Conservation (phyloP, 2,329 filamentous ascomycete genomes). For the Calonectria hawksworthii region DNA sequence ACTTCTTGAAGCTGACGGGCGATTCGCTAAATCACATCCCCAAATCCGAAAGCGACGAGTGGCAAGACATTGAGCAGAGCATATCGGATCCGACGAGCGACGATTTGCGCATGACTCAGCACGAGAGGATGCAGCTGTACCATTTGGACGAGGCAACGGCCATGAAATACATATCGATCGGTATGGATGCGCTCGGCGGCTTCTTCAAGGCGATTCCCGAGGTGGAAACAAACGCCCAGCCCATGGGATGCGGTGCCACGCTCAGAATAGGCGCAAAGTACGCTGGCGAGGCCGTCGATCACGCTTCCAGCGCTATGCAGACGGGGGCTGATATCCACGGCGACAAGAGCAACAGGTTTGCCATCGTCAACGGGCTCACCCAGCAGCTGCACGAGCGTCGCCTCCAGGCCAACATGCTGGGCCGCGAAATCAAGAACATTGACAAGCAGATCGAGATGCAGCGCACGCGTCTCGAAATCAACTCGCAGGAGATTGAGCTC, state of each 20-base stretch:
- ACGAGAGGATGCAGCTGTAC: not conserved
- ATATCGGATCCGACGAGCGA: not conserved
- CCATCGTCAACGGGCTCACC: not conserved
- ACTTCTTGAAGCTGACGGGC: not conserved
- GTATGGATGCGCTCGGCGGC: not conserved
- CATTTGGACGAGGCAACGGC: not conserved
- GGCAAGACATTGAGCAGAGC: not conserved
- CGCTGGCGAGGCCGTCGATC: not conserved
- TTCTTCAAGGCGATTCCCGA: not conserved
- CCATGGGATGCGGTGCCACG: not conserved
- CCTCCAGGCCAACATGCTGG: conserved; percentile 19
- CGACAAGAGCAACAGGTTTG: not conserved
- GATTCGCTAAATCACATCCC: not conserved
- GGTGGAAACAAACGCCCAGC: not conserved
- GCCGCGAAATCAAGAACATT: conserved; percentile 26
- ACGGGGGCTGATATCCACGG: not conserved
- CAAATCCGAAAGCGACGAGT: not conserved
- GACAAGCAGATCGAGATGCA: conserved; percentile 27
- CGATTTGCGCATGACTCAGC: not conserved
- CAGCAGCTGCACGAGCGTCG: conserved; percentile 19
- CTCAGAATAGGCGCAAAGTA: not conserved
- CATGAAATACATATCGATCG: not conserved
- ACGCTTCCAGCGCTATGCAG: not conserved
- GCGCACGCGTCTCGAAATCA: not conserved
- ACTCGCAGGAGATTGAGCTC: not conserved